These are phyloP conservation scores for Bocquillonia castaneifolia DNA, from an alignment of 441 rosid genomes.

Conservation along the genomic window DNA sequence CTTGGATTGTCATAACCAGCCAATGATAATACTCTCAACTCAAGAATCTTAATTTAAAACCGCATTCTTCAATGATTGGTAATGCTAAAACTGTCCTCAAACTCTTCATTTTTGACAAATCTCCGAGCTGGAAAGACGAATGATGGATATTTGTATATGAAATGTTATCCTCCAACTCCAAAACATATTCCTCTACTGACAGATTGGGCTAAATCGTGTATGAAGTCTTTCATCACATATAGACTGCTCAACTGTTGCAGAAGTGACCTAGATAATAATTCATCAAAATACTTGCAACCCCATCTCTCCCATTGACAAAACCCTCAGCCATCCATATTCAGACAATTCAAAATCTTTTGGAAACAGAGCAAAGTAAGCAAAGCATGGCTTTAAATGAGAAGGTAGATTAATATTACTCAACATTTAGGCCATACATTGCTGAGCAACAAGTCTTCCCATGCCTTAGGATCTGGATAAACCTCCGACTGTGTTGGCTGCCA, in stretches of 20 bases:
- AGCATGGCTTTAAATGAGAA: not conserved
- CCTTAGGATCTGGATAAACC: not conserved
- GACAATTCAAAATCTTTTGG: slow-evolving; percentile 7
- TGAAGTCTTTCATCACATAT: slow-evolving; percentile 23
- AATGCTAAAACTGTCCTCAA: slow-evolving; percentile 1
- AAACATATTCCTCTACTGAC: not conserved
- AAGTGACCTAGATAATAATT: slow-evolving; percentile 25
- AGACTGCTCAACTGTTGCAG: slow-evolving; percentile 14
- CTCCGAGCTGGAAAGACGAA: not conserved
- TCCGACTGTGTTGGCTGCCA: slow-evolving; percentile 15
- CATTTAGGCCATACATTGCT: slow-evolving; percentile 2
- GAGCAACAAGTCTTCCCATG: not conserved
- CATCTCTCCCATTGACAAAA: not conserved
- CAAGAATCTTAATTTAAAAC: not conserved
- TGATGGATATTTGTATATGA: not conserved
- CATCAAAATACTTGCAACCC: slow-evolving; percentile 21
- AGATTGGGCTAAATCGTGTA: not conserved
- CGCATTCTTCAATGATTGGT: not conserved
- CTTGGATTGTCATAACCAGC: not conserved
- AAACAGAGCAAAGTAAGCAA: slow-evolving; percentile 9
- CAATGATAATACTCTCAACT: slow-evolving; percentile 9
- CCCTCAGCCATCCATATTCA: not conserved
- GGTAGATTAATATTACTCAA: slow-evolving; percentile 5
- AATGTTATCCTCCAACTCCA: not conserved
- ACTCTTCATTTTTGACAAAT: not conserved